Conservation (phyloP, 768 basidiomycete genomes). For the Collybiopsis luxurians region DNA sequence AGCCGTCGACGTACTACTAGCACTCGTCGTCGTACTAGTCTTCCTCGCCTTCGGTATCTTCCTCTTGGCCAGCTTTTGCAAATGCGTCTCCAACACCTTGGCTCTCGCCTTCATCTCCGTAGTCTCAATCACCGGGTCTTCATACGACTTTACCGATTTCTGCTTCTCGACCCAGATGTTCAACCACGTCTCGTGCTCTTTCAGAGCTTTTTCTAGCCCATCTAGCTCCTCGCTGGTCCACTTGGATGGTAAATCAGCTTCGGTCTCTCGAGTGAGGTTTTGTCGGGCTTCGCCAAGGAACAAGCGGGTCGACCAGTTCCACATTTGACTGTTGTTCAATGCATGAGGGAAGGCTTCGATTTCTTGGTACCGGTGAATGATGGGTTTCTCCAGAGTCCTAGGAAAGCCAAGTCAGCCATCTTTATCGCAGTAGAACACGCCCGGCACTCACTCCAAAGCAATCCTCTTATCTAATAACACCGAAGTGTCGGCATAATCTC, state of each 20-base stretch:
- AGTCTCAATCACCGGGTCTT: constrained; percentile 85
- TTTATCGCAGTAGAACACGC: background rate
- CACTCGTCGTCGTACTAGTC: constrained; percentile 28
- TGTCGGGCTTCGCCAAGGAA: constrained; percentile 80
- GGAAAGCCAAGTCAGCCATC: background rate
- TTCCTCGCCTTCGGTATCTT: constrained; percentile 67
- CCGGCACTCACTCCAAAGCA: constrained; percentile 72
- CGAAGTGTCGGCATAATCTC: constrained; percentile 76
- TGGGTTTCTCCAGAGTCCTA: constrained; percentile 76
- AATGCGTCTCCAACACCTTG: constrained; percentile 72
- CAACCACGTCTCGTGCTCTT: constrained; percentile 84
- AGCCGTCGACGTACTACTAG: constrained; percentile 16
- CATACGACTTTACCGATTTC: constrained; percentile 64
- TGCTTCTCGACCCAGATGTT: constrained; percentile 80
- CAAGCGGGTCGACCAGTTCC: constrained; percentile 83
- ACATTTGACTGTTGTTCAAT: constrained; percentile 80
- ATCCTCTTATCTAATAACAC: constrained; percentile 74
- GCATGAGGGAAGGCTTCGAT: constrained; percentile 81
- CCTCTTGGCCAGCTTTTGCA: constrained; percentile 66
- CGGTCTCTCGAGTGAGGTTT: constrained; percentile 68
- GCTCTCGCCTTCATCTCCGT: constrained; percentile 84
- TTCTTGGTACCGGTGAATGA: constrained; percentile 87
- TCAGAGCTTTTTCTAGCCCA: constrained; percentile 69
- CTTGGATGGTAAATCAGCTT: constrained; percentile 62
- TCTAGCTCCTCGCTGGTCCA: constrained; percentile 89